A percentile compares a stretch with the other conserved stretches of the same genome.
phyloP scores from a whole-genome alignment of 148 eudicot species.

The Tetragonia tetragonoides region DNA sequence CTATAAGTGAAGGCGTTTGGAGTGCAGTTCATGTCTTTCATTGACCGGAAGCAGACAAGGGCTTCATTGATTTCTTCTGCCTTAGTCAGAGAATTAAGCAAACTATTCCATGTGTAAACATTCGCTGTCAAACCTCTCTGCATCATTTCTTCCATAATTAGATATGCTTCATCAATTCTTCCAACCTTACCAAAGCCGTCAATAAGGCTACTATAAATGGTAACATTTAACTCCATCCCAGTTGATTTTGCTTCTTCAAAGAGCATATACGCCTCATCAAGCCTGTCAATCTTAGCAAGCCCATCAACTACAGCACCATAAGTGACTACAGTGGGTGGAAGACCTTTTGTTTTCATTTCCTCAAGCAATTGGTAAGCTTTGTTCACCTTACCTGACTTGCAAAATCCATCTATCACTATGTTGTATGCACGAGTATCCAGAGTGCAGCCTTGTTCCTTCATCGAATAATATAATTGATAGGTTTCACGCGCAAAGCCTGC shows the following conservation, averaged over 20 bases:
- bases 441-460: constrained; percentile 84
- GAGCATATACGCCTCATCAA: constrained; percentile 98
- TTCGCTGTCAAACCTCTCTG: constrained; percentile 68
- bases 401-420: constrained; percentile 82
- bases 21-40: constrained; percentile 70
- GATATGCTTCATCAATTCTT: constrained; percentile 90
- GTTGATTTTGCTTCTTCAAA: constrained; percentile 94
- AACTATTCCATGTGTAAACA: constrained; percentile 82
- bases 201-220: constrained; percentile 82
- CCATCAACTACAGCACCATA: constrained; percentile 94
- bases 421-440: constrained; percentile 84
- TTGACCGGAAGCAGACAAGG: constrained; percentile 82
- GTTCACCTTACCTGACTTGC: constrained; percentile 84
- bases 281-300: constrained; percentile 93
- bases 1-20: constrained; percentile 69
- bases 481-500: constrained; percentile 92
- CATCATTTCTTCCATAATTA: constrained; percentile 94
- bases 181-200: constrained; percentile 97
- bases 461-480: constrained; percentile 55
- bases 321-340: constrained; percentile 72
- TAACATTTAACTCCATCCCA: constrained; percentile 62
- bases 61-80: constrained; percentile 93
- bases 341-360: constrained; percentile 88
- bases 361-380: constrained; percentile 93
- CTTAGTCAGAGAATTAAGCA: constrained; percentile 81